Evolutionary conservation across 495 filamentous ascomycete species (phyloP).

Genomic region (Lasiosphaeris hirsuta): DNA sequence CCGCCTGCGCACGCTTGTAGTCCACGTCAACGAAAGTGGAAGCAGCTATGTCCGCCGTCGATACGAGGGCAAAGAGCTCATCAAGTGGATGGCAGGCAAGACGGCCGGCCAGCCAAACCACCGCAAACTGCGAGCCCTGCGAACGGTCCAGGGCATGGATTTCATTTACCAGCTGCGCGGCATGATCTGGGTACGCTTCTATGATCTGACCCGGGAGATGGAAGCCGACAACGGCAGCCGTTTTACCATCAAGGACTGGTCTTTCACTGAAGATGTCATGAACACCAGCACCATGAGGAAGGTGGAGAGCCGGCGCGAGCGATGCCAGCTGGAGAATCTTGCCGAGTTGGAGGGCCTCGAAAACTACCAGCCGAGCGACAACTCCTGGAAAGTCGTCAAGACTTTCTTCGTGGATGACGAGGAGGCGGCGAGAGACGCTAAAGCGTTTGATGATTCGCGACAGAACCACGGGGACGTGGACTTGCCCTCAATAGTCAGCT

Average conservation of each 20-base stretch:
- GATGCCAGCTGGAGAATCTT: conserved; percentile 28
- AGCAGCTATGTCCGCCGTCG: conserved; percentile 21
- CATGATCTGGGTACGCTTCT: conserved; percentile 33
- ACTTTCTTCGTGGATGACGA: conserved; percentile 23
- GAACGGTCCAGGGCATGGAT: conserved; percentile 39
- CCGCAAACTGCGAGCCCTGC: conserved; percentile 28
- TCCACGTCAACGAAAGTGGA: conserved; percentile 34
- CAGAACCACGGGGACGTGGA: conserved; percentile 16
- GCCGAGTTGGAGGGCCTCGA: conserved; percentile 6
- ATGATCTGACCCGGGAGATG: conserved; percentile 23
- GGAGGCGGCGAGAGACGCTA: not conserved
- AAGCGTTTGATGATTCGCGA: conserved; percentile 19
- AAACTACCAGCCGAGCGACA: too few relatives aligned
- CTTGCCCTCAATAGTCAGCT: conserved; percentile 1
- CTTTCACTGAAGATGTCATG: conserved; percentile 34
- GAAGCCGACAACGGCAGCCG: not conserved
- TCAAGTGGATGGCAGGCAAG: conserved; percentile 18
- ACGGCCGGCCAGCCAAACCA: conserved; percentile 34
- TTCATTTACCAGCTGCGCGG: conserved; percentile 38
- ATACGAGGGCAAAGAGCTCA: conserved; percentile 20
- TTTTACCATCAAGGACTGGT: conserved; percentile 26
- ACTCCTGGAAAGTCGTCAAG: conserved; percentile 12
- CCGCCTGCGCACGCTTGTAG: conserved; percentile 32
- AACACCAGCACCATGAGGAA: conserved; percentile 19
- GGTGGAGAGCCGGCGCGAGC: conserved; percentile 3